Evolutionary conservation across 2,329 filamentous ascomycete genomes (phyloP).

Genomic region (Metarhizium humberi): DNA sequence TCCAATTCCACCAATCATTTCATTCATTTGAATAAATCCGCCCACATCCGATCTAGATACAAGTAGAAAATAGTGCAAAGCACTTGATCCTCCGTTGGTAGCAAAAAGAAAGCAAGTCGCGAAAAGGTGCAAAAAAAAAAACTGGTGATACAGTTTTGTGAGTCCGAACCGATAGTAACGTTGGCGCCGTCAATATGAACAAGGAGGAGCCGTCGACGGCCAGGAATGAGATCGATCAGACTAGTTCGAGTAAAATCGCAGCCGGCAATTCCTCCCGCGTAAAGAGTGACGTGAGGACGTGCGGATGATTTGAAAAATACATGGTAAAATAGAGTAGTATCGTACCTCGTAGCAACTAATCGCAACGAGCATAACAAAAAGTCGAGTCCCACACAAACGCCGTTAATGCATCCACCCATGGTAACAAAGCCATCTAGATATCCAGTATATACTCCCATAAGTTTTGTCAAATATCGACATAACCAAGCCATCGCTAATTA

Average conservation of each 20-base stretch:
- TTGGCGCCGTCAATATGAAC: too few relatives aligned
- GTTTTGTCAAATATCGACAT: background rate
- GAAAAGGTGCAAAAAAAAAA: background rate
- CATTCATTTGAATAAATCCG: background rate
- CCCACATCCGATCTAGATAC: background rate
- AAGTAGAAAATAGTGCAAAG: background rate
- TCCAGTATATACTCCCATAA: background rate
- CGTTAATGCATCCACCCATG: conserved; percentile 1
- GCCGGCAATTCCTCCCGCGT: too few relatives aligned
- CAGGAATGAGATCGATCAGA: too few relatives aligned
- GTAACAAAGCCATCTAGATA: background rate
- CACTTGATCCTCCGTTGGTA: too few relatives aligned
- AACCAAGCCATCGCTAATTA: background rate
- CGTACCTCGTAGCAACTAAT: background rate
- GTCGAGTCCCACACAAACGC: background rate
- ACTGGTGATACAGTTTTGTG: background rate
- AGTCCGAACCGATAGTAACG: background rate
- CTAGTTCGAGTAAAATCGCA: too few relatives aligned
- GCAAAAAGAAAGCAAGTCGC: background rate
- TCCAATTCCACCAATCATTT: background rate
- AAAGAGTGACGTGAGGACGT: background rate
- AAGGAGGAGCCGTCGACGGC: too few relatives aligned
- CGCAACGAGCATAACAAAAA: background rate
- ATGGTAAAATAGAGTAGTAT: background rate
- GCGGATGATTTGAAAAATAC: background rate